Conservation (phyloP, 495 filamentous ascomycete genomes). For the Saxophila tyrrhenica region DNA sequence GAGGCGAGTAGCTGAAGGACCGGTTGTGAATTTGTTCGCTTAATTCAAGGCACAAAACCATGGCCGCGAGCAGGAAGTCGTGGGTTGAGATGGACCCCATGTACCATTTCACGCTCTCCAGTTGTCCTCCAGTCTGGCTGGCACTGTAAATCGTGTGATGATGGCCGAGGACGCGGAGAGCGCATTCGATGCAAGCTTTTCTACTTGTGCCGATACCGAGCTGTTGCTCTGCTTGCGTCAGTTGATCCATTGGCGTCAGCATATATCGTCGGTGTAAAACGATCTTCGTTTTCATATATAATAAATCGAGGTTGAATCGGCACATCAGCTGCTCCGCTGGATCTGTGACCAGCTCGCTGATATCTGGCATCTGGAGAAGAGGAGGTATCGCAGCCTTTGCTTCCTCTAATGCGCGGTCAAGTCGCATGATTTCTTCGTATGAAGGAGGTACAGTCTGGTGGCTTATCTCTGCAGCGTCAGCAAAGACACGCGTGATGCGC, state of each 20-base stretch:
- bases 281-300: constrained; percentile 34
- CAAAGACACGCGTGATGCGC: constrained; percentile 32
- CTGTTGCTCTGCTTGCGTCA: constrained; percentile 7
- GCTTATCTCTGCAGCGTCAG: constrained; percentile 34
- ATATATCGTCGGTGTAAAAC: constrained; percentile 37
- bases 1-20: background rate
- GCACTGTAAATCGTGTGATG: constrained; percentile 29
- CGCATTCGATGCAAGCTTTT: constrained; percentile 33
- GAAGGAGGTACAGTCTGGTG: constrained; percentile 27
- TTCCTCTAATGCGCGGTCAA: constrained; percentile 31
- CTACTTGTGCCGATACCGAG: constrained; percentile 27
- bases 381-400: constrained; percentile 28
- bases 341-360: constrained; percentile 34
- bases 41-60: constrained; percentile 42
- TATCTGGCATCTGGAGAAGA: constrained; percentile 26
- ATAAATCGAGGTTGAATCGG: constrained; percentile 32
- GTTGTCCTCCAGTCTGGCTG: constrained; percentile 30
- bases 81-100: constrained; percentile 34
- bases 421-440: constrained; percentile 30
- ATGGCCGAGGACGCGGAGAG: constrained; percentile 33
- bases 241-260: constrained; percentile 6
- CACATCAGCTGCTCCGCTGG: constrained; percentile 29
- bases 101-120: constrained; percentile 38
- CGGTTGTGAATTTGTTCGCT: constrained; percentile 3
- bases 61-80: constrained; percentile 41